Evolutionary conservation across 805 yeast genomes (phyloP).

Genomic region (Wickerhamomyces tratensis): DNA sequence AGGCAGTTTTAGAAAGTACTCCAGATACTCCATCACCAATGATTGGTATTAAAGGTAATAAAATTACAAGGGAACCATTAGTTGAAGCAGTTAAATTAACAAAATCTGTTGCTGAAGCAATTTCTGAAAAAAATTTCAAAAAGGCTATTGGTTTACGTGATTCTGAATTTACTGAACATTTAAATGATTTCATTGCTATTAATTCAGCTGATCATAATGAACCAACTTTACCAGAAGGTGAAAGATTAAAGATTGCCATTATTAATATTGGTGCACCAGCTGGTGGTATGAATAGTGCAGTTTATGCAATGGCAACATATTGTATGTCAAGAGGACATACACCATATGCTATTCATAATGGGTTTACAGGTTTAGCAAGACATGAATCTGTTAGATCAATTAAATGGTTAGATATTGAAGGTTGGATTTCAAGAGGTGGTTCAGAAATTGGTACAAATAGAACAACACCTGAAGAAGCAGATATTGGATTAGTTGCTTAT

Average conservation of each 20-base stretch:
- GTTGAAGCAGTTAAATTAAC: slow-evolving; percentile 87
- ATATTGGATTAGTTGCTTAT: slow-evolving; percentile 85
- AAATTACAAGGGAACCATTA: slow-evolving; percentile 73
- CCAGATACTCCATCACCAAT: slow-evolving; percentile 92
- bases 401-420: slow-evolving; percentile 78
- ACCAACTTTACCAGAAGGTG: slow-evolving; percentile 50
- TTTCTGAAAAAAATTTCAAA: slow-evolving; percentile 67
- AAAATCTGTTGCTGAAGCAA: slow-evolving; percentile 84
- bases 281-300: slow-evolving; percentile 90
- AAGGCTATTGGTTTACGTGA: slow-evolving; percentile 84
- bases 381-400: slow-evolving; percentile 76
- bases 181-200: slow-evolving; percentile 58
- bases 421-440: slow-evolving; percentile 87
- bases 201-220: slow-evolving; percentile 60
- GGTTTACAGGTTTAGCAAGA: slow-evolving; percentile 84
- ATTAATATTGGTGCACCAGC: slow-evolving; percentile 96
- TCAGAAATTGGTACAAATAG: slow-evolving; percentile 97
- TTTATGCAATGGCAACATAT: slow-evolving; percentile 83
- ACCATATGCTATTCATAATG: slow-evolving; percentile 87
- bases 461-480: slow-evolving; percentile 64
- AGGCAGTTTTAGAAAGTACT: slow-evolving; percentile 80
- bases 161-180: slow-evolving; percentile 76
- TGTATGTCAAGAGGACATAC: slow-evolving; percentile 85
- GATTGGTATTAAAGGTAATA: slow-evolving; percentile 84
- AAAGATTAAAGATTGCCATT: slow-evolving; percentile 70